These are phyloP conservation scores for Candida maris DNA, from an alignment of 805 yeast genomes.

Conservation along the genomic window DNA sequence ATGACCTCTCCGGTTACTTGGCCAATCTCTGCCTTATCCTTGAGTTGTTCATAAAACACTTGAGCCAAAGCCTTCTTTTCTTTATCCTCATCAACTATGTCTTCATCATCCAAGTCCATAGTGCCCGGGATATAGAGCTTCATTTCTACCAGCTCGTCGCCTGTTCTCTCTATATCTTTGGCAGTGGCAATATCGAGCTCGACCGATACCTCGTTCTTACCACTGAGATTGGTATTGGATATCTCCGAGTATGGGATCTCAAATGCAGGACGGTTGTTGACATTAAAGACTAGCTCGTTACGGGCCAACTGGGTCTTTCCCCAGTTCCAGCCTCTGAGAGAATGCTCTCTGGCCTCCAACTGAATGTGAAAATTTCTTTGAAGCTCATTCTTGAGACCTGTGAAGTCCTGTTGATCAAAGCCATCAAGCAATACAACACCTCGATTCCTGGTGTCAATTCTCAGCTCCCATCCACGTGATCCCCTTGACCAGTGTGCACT, in stretches of 20 bases:
- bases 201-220: slow-evolving; percentile 89
- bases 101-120: slow-evolving; percentile 44
- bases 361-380: slow-evolving; percentile 69
- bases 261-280: slow-evolving; percentile 84
- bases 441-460: slow-evolving; percentile 82
- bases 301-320: slow-evolving; percentile 91
- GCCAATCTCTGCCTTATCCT: slow-evolving; percentile 91
- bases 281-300: slow-evolving; percentile 81
- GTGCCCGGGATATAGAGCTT: slow-evolving; percentile 92
- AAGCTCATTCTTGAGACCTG: slow-evolving; percentile 75
- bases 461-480: slow-evolving; percentile 83
- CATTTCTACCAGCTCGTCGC: slow-evolving; percentile 95
- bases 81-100: slow-evolving; percentile 32
- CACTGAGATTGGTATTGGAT: slow-evolving; percentile 82
- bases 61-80: slow-evolving; percentile 70
- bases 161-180: slow-evolving; percentile 60
- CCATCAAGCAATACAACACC: slow-evolving; percentile 91
- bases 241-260: slow-evolving; percentile 83
- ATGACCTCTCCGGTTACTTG: slow-evolving; percentile 92
- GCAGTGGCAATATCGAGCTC: slow-evolving; percentile 62
- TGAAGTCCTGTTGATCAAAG: slow-evolving; percentile 80
- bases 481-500: slow-evolving; percentile 91
- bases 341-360: slow-evolving; percentile 84
- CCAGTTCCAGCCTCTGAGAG: slow-evolving; percentile 99
- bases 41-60: slow-evolving; percentile 84